phyloP scores from a whole-genome alignment of 225 moss, liverwort and hornwort genomes.

The Neckera pumila region DNA sequence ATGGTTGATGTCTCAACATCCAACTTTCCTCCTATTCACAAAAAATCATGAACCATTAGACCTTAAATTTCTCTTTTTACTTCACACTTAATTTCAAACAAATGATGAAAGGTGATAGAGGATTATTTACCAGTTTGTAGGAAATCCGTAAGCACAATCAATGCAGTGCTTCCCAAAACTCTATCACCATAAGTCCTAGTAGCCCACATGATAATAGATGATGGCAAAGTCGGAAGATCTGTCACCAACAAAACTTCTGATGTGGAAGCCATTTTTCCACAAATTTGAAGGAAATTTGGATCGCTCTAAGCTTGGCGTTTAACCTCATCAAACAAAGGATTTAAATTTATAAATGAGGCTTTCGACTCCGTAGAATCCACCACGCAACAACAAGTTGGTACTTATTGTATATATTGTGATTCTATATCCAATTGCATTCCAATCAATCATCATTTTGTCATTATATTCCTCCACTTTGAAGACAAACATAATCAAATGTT shows the following conservation, averaged over 20 bases:
- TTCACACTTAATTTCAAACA: too few relatives aligned
- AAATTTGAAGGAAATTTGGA: background rate
- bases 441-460: background rate
- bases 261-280: background rate
- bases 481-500: background rate
- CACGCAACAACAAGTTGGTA: background rate
- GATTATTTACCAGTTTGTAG: background rate
- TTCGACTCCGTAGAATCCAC: background rate
- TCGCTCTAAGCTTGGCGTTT: background rate
- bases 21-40: slow-evolving; percentile 34
- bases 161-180: background rate
- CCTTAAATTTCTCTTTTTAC: background rate
- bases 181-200: background rate
- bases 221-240: background rate
- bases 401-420: background rate
- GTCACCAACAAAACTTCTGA: slow-evolving; percentile 3
- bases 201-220: slow-evolving; percentile 5
- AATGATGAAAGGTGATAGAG: background rate
- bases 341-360: background rate
- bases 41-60: background rate
- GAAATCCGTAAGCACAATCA: background rate
- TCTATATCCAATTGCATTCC: background rate
- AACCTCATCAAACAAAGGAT: background rate
- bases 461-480: background rate
- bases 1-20: slow-evolving; percentile 20